Base-by-base conservation (phyloP, 352 stramenopile species). In the Globisporangium cystogenes region DNA sequence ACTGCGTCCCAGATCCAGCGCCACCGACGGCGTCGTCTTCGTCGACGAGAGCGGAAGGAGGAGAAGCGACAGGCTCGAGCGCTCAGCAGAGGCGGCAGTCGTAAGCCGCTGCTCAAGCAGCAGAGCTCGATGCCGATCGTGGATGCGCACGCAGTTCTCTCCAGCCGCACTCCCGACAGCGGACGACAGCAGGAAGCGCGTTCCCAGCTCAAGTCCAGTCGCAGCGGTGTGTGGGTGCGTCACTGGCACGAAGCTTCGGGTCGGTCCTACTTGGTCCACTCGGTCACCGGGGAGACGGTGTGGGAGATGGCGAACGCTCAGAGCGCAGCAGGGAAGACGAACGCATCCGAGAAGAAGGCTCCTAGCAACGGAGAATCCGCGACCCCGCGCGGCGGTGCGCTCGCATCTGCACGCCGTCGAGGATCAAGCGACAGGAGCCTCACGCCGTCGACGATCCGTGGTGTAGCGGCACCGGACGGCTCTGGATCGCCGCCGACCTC, bases 251-350 rank as follows among this genome's bases (percentile, higher is more conserved):
- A 81, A 0, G 57, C 53, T 12, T 86, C 70, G 5, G 57, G 57
- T 2, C 65, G 74, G 7, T 60, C 76, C 1, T 90, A 85, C 53
- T 69, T 92, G 12, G 76, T 87, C 16, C 81, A 92, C 54, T 86
- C 74, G 2, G 39, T 84, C 35, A 90, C 82, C 0, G 65, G 70
- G 4, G 79, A 90, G 54, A 73, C 72, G 0, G 68, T 92, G 4
- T 90, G 82, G 79, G 82, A 90, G 51, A 80, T 83, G n/a, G 50
- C 60, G 31, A 23, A 7, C 23, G 26, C 40, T 45, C 10, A 45
- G 3, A 35, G 33, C 16, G 12, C 12, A 20, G 31, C 14, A 7
- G n/a, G 23, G 4, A 23, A 10, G 11, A 7, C 31, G 21, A 52
- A 29, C 4, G 7, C 31, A 23, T 18, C 20, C 7, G 15, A 43